phyloP scores from a whole-genome alignment of 2,329 filamentous ascomycete genomes.

The Epichloe gansuensis region DNA sequence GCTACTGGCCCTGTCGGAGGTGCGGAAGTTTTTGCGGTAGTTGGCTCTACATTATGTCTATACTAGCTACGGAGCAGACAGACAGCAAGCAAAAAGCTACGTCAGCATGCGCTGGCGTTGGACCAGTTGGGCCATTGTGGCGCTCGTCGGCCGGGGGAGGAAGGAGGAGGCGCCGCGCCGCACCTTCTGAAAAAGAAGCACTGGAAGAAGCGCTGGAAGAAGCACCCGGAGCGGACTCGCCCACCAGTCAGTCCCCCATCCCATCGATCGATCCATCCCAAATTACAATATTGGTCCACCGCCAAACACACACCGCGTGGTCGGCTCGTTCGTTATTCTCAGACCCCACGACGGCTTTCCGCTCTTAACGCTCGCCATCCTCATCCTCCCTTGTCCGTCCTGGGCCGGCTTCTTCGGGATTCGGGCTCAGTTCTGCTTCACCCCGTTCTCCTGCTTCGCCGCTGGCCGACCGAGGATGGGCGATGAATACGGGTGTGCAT shows the following conservation, averaged over 20 bases:
- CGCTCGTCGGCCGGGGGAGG: too few relatives aligned
- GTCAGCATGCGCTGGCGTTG: too few relatives aligned
- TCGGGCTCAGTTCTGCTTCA: background rate
- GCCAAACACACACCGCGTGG: background rate
- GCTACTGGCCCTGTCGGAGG: too few relatives aligned
- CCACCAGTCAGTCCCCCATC: background rate
- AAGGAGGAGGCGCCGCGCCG: too few relatives aligned
- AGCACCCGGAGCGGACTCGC: too few relatives aligned
- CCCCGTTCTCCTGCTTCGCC: constrained; percentile 1
- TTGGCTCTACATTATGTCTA: too few relatives aligned
- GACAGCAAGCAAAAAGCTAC: too few relatives aligned
- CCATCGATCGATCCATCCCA: background rate
- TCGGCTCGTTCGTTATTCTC: background rate
- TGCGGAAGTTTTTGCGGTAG: too few relatives aligned
- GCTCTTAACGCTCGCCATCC: background rate
- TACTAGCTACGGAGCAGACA: too few relatives aligned
- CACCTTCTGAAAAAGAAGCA: too few relatives aligned
- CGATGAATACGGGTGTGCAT: constrained; percentile 13
- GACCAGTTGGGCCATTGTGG: too few relatives aligned
- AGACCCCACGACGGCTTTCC: background rate
- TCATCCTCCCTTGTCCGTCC: background rate
- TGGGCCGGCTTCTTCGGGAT: background rate
- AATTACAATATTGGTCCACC: background rate
- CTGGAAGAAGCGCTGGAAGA: too few relatives aligned
- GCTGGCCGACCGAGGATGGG: constrained; percentile 20